A percentile compares a stretch with the other conserved stretches of the same genome.
phyloP scores from a whole-genome alignment of 2,329 filamentous ascomycete genomes.

The Orbilia blumenaviensis region DNA sequence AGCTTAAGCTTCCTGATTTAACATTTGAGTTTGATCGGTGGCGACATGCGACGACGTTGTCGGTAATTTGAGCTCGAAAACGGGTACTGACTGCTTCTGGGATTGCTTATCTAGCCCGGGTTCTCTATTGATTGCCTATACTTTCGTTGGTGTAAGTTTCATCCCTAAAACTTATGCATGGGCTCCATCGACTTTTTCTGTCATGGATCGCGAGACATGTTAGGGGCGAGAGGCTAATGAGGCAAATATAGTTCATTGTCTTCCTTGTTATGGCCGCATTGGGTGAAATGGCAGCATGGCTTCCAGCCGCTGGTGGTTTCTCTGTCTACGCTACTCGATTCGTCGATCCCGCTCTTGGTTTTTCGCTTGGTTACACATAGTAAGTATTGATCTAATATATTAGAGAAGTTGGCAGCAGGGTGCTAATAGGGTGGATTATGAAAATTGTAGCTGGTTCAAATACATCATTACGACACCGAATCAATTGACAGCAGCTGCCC shows the following conservation, averaged over 20 bases:
- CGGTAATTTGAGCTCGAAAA: constrained; percentile 2
- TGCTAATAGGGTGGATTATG: constrained; percentile 3
- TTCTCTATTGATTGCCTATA: constrained; percentile 61
- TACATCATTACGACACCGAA: constrained; percentile 89
- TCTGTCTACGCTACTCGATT: constrained; percentile 79
- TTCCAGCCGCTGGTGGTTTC: constrained; percentile 80
- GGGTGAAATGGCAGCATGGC: constrained; percentile 77
- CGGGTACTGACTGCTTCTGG: constrained; percentile 32
- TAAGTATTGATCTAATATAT: constrained; percentile 2
- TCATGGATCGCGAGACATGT: neutral
- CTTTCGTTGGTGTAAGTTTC: constrained; percentile 60
- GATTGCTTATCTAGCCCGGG: constrained; percentile 57
- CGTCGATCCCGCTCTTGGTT: constrained; percentile 76
- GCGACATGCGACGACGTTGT: neutral
- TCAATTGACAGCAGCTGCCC: constrained; percentile 79
- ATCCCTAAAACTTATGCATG: neutral
- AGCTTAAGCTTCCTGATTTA: constrained; percentile 25
- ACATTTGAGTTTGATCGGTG: constrained; percentile 9
- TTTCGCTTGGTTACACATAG: constrained; percentile 70
- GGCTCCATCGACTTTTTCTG: neutral
- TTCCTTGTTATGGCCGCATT: constrained; percentile 50
- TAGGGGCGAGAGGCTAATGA: constrained; percentile 2
- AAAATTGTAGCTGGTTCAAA: constrained; percentile 70
- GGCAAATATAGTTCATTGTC: constrained; percentile 39
- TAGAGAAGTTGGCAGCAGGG: neutral